Evolutionary conservation across 139 green algal genomes (phyloP), one percentile per base, ranked within the genome.

Genomic region (Picochlorum sp.): DNA sequence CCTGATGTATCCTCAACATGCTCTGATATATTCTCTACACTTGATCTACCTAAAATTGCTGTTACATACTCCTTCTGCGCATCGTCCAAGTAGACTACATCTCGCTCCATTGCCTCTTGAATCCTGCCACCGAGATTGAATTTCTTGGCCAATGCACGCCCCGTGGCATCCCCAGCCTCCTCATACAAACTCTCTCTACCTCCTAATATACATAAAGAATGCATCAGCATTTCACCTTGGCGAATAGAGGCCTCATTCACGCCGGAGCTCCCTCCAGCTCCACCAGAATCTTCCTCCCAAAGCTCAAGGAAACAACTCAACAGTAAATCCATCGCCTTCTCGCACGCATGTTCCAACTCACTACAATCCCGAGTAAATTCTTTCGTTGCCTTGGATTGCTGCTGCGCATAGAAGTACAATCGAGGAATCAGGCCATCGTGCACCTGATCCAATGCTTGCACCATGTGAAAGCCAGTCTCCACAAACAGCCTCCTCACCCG

Each of bases 21-120:
- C 34, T 41, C 34, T 41, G 34, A 41, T 41, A 18, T 21, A 34
- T 34, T 34, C 47, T 18, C 49, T 23, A 41, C 38, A 47, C 44
- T 62, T 11, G 21, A 3, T 16, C 62, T 45, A 0, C 73, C 82
- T 24, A 92, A 54, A 9, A 93, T 67, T 30, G 82, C 84, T 9
- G 77, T 31, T n/a, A 90, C 55, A 72, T 94, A 94, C 45, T 93
- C 85, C 18, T 75, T 71, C 56, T 93, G 86, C 0, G 79, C 77
- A 13, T 86, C 71, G 41, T 94, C 86, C 63, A 94, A 65, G 2
- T 57, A 45, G 4, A 92, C 6, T 11, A 37, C 20, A n/a, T 74
- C 73, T 66, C 81, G 49, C 9, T 30, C 14, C 4, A 68, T 26
- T 6, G 72, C 72, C 4, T 50, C 55, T 7, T 71, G 7, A 14